phyloP scores from a whole-genome alignment of 2,329 filamentous ascomycete genomes.

The Catunica adiposa region DNA sequence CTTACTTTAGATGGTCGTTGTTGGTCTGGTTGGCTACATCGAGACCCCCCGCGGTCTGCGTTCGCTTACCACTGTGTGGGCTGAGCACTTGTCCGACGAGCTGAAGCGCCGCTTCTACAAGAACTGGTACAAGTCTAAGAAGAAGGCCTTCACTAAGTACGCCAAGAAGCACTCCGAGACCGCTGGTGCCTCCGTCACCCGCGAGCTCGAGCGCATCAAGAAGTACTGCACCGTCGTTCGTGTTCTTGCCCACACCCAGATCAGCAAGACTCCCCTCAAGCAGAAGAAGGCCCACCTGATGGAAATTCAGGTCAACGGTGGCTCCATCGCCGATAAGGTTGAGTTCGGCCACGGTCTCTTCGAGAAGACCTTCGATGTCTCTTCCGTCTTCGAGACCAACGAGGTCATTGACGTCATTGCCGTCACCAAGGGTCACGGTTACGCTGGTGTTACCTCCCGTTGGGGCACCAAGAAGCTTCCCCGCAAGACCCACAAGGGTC shows the following conservation, averaged over 20 bases:
- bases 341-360: conserved; percentile 88
- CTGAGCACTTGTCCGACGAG: conserved; percentile 97
- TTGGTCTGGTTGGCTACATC: conserved; percentile 99
- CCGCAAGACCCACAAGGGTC: conserved; percentile 99
- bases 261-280: conserved; percentile 98
- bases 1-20: conserved; percentile 81
- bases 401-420: conserved; percentile 99
- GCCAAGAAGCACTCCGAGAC: conserved; percentile 98
- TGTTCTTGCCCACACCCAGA: conserved; percentile 97
- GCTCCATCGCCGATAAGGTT: conserved; percentile 90
- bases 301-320: conserved; percentile 99
- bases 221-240: conserved; percentile 99
- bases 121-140: conserved; percentile 99
- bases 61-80: conserved; percentile 98
- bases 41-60: conserved; percentile 98
- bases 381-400: conserved; percentile 94
- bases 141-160: conserved; percentile 99
- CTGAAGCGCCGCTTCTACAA: conserved; percentile 99
- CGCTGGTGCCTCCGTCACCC: conserved; percentile 77
- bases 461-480: conserved; percentile 99
- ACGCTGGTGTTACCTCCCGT: conserved; percentile 88
- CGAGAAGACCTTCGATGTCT: conserved; percentile 95
- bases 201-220: conserved; percentile 99
- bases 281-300: conserved; percentile 99
- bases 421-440: conserved; percentile 99